phyloP scores from a whole-genome alignment of 352 stramenopile genomes.

The Globisporangium middletonii region DNA sequence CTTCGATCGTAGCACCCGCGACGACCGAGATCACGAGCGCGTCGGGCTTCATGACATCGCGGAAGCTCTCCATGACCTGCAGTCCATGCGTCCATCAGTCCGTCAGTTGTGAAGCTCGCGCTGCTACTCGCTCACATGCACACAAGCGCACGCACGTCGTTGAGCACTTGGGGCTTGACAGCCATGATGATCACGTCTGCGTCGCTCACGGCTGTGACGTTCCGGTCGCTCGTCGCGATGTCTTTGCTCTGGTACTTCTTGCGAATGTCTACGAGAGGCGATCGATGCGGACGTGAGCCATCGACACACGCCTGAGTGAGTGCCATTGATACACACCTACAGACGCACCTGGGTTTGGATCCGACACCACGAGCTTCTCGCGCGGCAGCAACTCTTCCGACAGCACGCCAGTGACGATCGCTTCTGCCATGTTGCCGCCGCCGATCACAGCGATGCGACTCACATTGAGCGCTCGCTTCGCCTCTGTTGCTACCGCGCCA shows the following conservation, averaged over 20 bases:
- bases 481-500: slow-evolving; percentile 11
- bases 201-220: slow-evolving; percentile 52
- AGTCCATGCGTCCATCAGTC: not conserved
- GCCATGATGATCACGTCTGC: slow-evolving; percentile 91
- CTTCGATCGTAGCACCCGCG: slow-evolving; percentile 74
- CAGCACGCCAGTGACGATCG: slow-evolving; percentile 78
- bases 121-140: not conserved
- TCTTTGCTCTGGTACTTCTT: slow-evolving; percentile 53
- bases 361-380: slow-evolving; percentile 73
- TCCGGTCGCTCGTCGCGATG: slow-evolving; percentile 57
- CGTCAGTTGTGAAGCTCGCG: not conserved
- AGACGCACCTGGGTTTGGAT: slow-evolving; percentile 53
- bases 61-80: slow-evolving; percentile 64
- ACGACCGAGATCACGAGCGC: slow-evolving; percentile 82
- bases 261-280: slow-evolving; percentile 30
- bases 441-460: slow-evolving; percentile 72
- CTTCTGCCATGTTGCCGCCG: slow-evolving; percentile 88
- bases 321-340: not conserved
- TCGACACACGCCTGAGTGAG: not conserved
- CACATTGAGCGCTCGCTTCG: slow-evolving; percentile 26
- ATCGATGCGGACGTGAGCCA: not conserved
- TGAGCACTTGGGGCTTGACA: slow-evolving; percentile 94
- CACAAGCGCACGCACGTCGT: slow-evolving; percentile 37
- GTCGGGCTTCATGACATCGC: slow-evolving; percentile 41
- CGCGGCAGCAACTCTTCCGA: slow-evolving; percentile 56